Conservation (phyloP, 2,329 filamentous ascomycete genomes). For the Catunica adiposa region DNA sequence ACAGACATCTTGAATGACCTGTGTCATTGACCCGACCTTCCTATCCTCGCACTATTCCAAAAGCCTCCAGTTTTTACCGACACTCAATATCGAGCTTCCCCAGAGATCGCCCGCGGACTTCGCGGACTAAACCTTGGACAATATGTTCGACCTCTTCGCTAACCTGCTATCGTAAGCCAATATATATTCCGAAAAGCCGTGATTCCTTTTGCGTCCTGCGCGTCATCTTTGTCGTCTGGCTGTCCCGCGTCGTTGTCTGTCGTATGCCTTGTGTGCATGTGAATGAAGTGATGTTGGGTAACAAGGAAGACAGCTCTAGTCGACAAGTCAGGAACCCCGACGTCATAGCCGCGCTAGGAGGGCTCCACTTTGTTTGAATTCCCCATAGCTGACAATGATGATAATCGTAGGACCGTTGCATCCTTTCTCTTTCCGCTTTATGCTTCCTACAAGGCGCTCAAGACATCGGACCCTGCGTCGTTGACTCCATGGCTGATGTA, state of each 20-base stretch:
- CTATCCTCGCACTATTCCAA: neutral
- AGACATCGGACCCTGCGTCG: conserved; percentile 74
- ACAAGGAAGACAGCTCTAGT: neutral
- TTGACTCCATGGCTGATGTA: conserved; percentile 98
- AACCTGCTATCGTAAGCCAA: conserved; percentile 62
- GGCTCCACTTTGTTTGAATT: neutral
- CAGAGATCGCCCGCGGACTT: conserved; percentile 3
- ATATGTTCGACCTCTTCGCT: conserved; percentile 63
- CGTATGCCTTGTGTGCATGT: conserved; percentile 16
- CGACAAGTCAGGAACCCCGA: neutral
- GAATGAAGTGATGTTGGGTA: neutral
- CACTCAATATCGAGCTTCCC: conserved; percentile 1
- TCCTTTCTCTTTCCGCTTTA: conserved; percentile 92
- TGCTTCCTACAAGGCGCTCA: conserved; percentile 94
- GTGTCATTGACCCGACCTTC: neutral
- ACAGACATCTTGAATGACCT: neutral
- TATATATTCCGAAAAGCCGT: no score
- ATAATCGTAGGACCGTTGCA: conserved; percentile 50
- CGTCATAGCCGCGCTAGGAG: neutral
- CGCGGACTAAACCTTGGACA: neutral
- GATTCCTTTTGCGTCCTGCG: no score
- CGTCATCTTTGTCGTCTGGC: conserved; percentile 16
- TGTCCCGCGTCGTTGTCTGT: conserved; percentile 1
- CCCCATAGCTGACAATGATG: neutral
- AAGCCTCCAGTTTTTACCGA: conserved; percentile 1